Base-by-base conservation (phyloP, 164 flowering plant genomes). In the Santalum album region DNA sequence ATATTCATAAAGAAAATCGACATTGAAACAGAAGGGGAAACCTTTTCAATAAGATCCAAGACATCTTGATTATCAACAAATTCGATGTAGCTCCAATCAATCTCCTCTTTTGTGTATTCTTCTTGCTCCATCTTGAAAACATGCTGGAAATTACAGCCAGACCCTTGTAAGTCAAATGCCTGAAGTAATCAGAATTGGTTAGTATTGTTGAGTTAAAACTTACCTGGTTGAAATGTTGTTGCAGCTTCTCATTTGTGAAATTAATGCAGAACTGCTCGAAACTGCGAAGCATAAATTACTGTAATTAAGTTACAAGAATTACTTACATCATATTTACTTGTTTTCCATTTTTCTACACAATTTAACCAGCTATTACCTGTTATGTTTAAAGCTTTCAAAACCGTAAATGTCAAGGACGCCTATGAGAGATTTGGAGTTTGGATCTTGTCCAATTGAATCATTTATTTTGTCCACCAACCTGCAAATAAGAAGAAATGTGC, bases 121-220 rank as follows among this genome's bases (percentile, higher is more conserved):
- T 84, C 91, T 75, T 82, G 91, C 57, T 84, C 91, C 87, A 84
- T 84, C 58, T 84, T 84, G 65, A 84, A 84, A n/a, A 84, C 91
- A 26, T 84, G 91, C 91, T 84, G 82, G 44, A 67, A 42, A 1
- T 47, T n/a, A n/a, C 17, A 9, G 56, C 5, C 54, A 60, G 25
- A n/a, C 10, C 11, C 12, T 35, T 25, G 18, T 59, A 23, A 53
- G 45, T 7, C 36, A 27, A 3, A 18, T 53, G 22, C 12, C 19
- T 43, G 36, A 54, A 53, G 22, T n/a, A 38, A 16, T 23, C 17
- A 32, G 1, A 16, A 45, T 14, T 20, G 2, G 0, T 54, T 5
- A 57, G 29, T 36, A 43, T 49, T 25, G 44, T 23, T 26, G 27
- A 55, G 43, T 23, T 26, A 11, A 11, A 39, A 29, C 35, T 39